Evolutionary conservation across 805 yeast species (phyloP), one percentile per base, ranked within the genome.

Genomic region (Clavispora santaluciae): DNA sequence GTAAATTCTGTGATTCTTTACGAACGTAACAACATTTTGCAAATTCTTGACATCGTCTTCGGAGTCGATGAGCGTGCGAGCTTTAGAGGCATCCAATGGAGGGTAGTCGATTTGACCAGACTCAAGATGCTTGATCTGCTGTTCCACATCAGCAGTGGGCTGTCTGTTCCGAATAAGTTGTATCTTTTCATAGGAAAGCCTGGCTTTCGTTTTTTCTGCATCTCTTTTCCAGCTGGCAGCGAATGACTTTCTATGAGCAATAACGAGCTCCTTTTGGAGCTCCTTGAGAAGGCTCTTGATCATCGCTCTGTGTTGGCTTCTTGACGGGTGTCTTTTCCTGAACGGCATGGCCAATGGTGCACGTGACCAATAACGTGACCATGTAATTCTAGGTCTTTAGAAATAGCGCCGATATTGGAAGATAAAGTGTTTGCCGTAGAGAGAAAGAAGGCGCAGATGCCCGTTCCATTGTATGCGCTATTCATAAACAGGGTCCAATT

Each of bases 1-100:
- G 63, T 88, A 91, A 10, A 72, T 78, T 48, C 93, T 71, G 61
- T 91, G 97, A 46, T 82, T 78, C 38, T 72, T 69, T 39, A 91
- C 64, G 56, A 78, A 91, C 8, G 72, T 65, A 4, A 76, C 66
- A 11, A 85, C 72, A 54, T 86, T 89, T n/a, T 58, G 50, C 35
- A 83, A 61, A 53, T 81, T 80, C 24, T 35, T 38, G 4, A 38
- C 17, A 15, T 50, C 53, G 2, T 41, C 35, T 22, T 39, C 38
- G 2, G 46, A 36, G 22, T 44, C 53, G 21, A 46, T 15, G 16
- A 45, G 30, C 8, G n/a, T 18, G 6, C 29, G 29, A 8, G 41
- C 29, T n/a, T 43, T 41, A 7, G 24, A n/a, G 8, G 17, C 16
- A 13, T 36, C 40, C 24, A 50, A 30, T 1, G 44, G 40, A 2